Evolutionary conservation across 1,284 basidiomycete species (phyloP).

Genomic region (Amylostereum chailletii): DNA sequence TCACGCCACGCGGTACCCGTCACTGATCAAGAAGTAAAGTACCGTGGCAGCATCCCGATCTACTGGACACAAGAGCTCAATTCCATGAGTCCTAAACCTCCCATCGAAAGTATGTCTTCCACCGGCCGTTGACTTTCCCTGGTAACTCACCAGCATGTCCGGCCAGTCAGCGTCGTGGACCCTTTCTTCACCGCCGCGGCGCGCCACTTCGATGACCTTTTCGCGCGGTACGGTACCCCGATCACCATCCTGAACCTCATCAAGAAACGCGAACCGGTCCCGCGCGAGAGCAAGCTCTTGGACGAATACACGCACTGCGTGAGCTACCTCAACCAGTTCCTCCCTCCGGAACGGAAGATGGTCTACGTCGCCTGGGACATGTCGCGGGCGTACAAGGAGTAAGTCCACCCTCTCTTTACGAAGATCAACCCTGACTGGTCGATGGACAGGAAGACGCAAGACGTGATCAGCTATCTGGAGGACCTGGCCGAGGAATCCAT

Average conservation of each 20-base stretch:
- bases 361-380: constrained; percentile 96
- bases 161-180: constrained; percentile 83
- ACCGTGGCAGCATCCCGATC: constrained; percentile 91
- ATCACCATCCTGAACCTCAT: constrained; percentile 96
- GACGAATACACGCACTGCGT: constrained; percentile 92
- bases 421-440: constrained; percentile 2
- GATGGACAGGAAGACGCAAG: constrained; percentile 73
- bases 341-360: constrained; percentile 83
- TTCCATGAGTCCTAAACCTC: constrained; percentile 86
- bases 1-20: too few species aligned
- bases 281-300: constrained; percentile 90
- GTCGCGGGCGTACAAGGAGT: constrained; percentile 87
- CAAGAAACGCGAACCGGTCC: constrained; percentile 74
- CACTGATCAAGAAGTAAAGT: constrained; percentile 33
- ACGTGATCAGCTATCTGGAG: constrained; percentile 93
- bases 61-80: constrained; percentile 95
- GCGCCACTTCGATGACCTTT: constrained; percentile 89
- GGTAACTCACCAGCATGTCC: neutral
- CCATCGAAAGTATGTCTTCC: constrained; percentile 77
- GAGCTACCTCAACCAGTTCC: constrained; percentile 90
- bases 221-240: constrained; percentile 85
- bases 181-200: constrained; percentile 94
- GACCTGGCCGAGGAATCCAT: constrained; percentile 94
- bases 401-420: constrained; percentile 12
- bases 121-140: constrained; percentile 1